Evolutionary conservation across 2,329 filamentous ascomycete genomes (phyloP), one percentile per base, ranked within the genome.

Genomic region (Beauveria sp.): DNA sequence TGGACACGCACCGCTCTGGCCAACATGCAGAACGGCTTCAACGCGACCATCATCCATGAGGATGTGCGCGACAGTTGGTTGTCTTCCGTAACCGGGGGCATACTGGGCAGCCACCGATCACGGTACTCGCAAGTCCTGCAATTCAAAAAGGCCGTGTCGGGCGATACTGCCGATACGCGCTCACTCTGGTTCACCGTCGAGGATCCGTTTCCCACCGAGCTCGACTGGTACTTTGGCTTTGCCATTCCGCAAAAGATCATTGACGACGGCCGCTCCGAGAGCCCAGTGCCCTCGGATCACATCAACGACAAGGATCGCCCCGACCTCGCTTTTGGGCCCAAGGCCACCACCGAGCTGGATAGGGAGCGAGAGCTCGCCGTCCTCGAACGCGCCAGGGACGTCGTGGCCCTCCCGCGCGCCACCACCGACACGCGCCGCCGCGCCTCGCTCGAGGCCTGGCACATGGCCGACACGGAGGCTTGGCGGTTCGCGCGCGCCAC

Each of bases 171-270:
- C 18, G 76, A 81, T 1, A 79, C 85, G 0, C 86, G 85, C 66
- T 86, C 87, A 0, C 78, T 97, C 22, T 97, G 93, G 93, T 78
- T 96, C 22, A 88, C 87, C 0, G 89, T 90, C n/a, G 84, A 88
- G 68, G 76, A 78, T 49, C 75, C 77, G 18, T 75, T 87, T 8
- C 85, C 88, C 3, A 73, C 82, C n/a, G 89, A 95, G 65, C 78
- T 96, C 2, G 88, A 93, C 70, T 98, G 92, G 91, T 83, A 88
- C 66, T 91, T 98, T 71, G 95, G 93, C 59, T 98, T 98, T 73
- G 78, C 81, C 16, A 81, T 97, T 10, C 90, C 93, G 1, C 79
- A 80, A 52, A 75, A 78, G 22, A 75, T 77, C 12, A 78, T 81
- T 4, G 73, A 80, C 46, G 77, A 79, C 52, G 64, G 68, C 26